phyloP scores from a whole-genome alignment of 352 stramenopile species.

The Phytophthora melonis region DNA sequence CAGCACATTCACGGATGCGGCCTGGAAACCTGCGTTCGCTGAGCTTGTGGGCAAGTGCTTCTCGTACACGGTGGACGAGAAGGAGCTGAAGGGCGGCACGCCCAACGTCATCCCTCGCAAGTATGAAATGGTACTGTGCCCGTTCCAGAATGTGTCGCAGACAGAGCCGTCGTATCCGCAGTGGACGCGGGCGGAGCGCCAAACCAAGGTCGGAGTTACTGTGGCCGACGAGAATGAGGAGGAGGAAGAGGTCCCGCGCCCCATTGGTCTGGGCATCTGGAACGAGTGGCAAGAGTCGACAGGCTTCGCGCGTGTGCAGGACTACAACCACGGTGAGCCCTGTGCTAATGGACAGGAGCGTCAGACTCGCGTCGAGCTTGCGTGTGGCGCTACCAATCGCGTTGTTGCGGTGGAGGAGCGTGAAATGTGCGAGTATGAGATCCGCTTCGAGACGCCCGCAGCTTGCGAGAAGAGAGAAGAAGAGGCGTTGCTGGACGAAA shows the following conservation, averaged over 20 bases:
- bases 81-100: constrained; percentile 78
- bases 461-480: constrained; percentile 51
- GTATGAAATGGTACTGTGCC: constrained; percentile 74
- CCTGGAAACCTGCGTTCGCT: constrained; percentile 60
- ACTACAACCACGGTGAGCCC: constrained; percentile 83
- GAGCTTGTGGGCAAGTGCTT: constrained; percentile 76
- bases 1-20: constrained; percentile 53
- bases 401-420: constrained; percentile 90
- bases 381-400: constrained; percentile 79
- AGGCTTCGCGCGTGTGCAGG: constrained; percentile 44
- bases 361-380: constrained; percentile 72
- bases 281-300: constrained; percentile 60
- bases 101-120: constrained; percentile 78
- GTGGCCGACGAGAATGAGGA: constrained; percentile 20
- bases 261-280: constrained; percentile 71
- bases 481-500: constrained; percentile 28
- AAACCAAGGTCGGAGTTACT: constrained; percentile 42
- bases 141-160: constrained; percentile 87
- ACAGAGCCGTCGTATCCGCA: constrained; percentile 63
- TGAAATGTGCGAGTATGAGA: constrained; percentile 92
- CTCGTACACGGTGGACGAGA: constrained; percentile 69
- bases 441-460: constrained; percentile 80
- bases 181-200: constrained; percentile 63
- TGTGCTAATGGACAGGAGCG: constrained; percentile 90
- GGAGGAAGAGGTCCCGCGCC: constrained; percentile 37